Percentiles rank a stretch among this genome's conserved stretches.
Conservation (phyloP, 345 rosid genomes). For the Physaria fendleri region DNA sequence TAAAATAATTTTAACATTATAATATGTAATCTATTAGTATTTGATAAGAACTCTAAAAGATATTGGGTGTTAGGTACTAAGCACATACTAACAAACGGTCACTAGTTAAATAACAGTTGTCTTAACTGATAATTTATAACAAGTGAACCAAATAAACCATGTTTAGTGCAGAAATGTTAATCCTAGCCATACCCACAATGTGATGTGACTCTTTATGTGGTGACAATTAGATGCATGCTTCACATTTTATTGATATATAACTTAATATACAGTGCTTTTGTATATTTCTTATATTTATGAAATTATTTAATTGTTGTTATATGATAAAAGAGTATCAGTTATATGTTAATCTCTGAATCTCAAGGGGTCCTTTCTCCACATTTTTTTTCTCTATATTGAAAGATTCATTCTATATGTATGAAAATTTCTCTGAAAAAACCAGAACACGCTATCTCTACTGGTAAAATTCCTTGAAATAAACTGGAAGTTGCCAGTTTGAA, state of each 20-base stretch:
- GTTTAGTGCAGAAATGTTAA: conserved; percentile 8
- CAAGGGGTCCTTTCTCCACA: not conserved
- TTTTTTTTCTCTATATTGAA: not conserved
- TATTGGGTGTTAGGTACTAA: no score
- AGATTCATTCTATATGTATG: no score
- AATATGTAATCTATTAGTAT: no score
- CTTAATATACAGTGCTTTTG: not conserved
- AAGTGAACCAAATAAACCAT: not conserved
- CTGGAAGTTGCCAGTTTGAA: no score
- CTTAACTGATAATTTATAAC: no score
- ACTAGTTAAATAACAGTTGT: no score
- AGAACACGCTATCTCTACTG: no score
- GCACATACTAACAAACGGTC: no score
- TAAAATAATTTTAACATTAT: no score
- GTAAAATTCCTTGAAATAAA: no score
- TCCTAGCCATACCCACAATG: not conserved
- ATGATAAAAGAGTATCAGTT: not conserved
- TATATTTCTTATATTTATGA: not conserved
- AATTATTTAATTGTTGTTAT: not conserved
- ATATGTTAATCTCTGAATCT: not conserved
- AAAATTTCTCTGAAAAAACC: no score
- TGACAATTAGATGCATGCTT: not conserved
- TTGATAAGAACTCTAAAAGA: no score
- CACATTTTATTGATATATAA: not conserved
- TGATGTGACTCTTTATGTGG: not conserved